Conservation (phyloP, 106 monocot genomes). For the Platanthera zijinensis region DNA sequence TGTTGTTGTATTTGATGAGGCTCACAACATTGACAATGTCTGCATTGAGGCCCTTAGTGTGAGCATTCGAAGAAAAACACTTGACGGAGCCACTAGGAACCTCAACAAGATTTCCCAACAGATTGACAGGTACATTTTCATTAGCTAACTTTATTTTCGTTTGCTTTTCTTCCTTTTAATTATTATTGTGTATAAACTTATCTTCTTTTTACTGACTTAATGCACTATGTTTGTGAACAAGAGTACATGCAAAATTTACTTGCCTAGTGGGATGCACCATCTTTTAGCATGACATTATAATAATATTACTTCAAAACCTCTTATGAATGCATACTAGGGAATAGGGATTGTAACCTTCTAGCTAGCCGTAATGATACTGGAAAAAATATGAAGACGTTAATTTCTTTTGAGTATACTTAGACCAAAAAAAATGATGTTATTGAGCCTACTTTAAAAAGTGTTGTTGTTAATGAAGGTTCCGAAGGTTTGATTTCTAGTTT, state of each 20-base stretch:
- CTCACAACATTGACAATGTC: constrained; percentile 98
- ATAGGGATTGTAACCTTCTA: not conserved
- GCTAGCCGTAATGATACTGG: not conserved
- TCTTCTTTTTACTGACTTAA: not conserved
- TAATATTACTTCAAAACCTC: constrained; percentile 3
- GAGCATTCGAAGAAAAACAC: constrained; percentile 72
- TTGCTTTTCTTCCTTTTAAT: not conserved
- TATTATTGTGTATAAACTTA: not conserved
- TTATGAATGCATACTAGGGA: not conserved
- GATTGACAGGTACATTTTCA: constrained; percentile 67
- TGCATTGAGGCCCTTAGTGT: constrained; percentile 97
- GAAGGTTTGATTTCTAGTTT: not conserved
- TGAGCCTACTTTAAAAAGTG: not conserved
- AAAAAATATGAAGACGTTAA: not conserved
- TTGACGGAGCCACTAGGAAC: constrained; percentile 91
- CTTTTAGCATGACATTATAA: not conserved
- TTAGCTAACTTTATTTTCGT: not conserved
- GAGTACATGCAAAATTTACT: not conserved
- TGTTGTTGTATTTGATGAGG: constrained; percentile 95
- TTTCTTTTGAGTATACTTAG: not conserved
- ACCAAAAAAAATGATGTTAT: not conserved
- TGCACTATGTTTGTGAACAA: not conserved
- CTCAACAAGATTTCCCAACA: constrained; percentile 58
- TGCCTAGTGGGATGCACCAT: not conserved
- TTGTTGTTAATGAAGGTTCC: not conserved